Evolutionary conservation across 441 rosid genomes (phyloP).

Genomic region (Gossypium gossypioides): DNA sequence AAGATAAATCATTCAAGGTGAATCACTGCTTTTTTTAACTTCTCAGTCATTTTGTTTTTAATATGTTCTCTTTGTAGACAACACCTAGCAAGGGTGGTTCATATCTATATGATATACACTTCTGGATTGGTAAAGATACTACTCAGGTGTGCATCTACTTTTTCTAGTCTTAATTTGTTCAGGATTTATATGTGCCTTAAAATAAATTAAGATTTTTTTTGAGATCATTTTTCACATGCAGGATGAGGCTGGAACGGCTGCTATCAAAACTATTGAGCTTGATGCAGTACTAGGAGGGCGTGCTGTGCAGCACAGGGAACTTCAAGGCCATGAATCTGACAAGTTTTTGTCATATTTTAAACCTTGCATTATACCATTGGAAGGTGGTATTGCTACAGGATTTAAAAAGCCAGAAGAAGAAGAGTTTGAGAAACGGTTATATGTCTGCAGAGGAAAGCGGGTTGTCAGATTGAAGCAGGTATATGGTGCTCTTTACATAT

Average conservation of each 20-base stretch:
- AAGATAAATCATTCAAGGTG: background rate
- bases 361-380: conserved; percentile 90
- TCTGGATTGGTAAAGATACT: conserved; percentile 97
- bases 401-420: conserved; percentile 78
- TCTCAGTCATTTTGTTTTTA: background rate
- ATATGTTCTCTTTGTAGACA: conserved; percentile 41
- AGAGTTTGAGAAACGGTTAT: conserved; percentile 72
- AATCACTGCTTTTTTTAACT: background rate
- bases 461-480: conserved; percentile 93
- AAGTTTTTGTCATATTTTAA: conserved; percentile 91
- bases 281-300: conserved; percentile 95
- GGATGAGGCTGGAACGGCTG: conserved; percentile 99
- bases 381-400: conserved; percentile 96
- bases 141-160: conserved; percentile 58
- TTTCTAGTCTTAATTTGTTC: background rate
- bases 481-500: background rate
- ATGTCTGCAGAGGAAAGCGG: conserved; percentile 89
- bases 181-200: background rate
- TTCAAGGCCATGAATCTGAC: conserved; percentile 95
- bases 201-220: background rate
- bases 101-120: conserved; percentile 79
- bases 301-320: conserved; percentile 93
- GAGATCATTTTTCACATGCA: conserved; percentile 16
- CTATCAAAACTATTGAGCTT: conserved; percentile 89
- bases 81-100: conserved; percentile 77